These are phyloP conservation scores for Collybia sp. DNA, from an alignment of 768 basidiomycete species.

Conservation along the genomic window DNA sequence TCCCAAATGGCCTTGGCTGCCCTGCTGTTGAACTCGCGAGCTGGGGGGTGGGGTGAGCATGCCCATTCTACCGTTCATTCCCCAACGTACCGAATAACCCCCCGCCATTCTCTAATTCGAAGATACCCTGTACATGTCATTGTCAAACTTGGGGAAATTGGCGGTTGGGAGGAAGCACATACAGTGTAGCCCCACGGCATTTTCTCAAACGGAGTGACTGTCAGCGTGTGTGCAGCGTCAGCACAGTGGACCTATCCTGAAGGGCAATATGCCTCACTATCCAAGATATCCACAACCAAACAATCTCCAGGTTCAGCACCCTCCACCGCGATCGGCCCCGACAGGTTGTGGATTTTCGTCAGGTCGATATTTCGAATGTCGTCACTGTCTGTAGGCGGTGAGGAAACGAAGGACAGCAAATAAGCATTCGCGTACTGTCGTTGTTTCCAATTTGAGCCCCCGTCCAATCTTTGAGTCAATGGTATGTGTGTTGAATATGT, in stretches of 20 bases:
- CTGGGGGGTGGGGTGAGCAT: constrained; percentile 20
- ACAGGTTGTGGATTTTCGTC: constrained; percentile 67
- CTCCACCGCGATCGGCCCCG: constrained; percentile 71
- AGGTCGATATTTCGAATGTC: constrained; percentile 65
- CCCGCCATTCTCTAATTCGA: constrained; percentile 69
- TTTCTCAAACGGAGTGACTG: constrained; percentile 63
- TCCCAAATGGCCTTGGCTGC: constrained; percentile 84
- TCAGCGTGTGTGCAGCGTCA: not conserved
- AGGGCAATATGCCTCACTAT: constrained; percentile 34
- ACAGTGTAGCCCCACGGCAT: constrained; percentile 84
- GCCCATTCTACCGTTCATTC: not conserved
- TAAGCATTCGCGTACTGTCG: constrained; percentile 39
- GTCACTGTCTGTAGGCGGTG: constrained; percentile 46
- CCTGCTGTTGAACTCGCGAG: constrained; percentile 62
- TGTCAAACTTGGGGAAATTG: not conserved
- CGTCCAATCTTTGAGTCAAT: constrained; percentile 59
- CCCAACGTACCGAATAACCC: constrained; percentile 54
- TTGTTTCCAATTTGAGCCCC: constrained; percentile 78
- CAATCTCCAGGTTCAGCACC: constrained; percentile 78
- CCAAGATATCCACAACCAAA: constrained; percentile 76
- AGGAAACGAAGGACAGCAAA: not conserved
- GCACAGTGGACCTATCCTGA: no score
- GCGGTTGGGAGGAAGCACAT: constrained; percentile 7
- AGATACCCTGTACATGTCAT: constrained; percentile 48
- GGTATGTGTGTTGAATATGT: not conserved